These are phyloP conservation scores for Multifurca ochricompacta DNA, from an alignment of 768 basidiomycete genomes.

Conservation along the genomic window DNA sequence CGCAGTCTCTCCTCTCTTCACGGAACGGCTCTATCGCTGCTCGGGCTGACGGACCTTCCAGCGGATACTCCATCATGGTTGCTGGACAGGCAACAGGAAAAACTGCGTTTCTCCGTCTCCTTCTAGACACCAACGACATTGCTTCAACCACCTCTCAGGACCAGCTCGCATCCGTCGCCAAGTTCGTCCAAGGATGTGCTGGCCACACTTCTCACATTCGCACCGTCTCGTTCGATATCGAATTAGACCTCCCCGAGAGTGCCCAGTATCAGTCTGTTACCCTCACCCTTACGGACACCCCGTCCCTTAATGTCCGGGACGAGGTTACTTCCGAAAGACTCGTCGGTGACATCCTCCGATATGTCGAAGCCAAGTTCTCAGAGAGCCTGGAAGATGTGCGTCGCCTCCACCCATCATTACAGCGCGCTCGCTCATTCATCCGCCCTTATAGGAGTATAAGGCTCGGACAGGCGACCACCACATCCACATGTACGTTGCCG, in stretches of 20 bases:
- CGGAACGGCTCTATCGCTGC: conserved; percentile 25
- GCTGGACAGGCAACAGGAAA: conserved; percentile 80
- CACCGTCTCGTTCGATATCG: conserved; percentile 63
- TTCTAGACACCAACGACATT: conserved; percentile 73
- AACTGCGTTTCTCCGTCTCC: conserved; percentile 78
- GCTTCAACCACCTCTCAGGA: conserved; percentile 56
- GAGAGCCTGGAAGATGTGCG: conserved; percentile 75
- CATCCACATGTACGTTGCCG: conserved; percentile 62
- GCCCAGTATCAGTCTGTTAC: conserved; percentile 42
- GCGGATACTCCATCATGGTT: conserved; percentile 64
- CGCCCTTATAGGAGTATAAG: conserved; percentile 53
- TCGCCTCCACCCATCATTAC: conserved; percentile 23
- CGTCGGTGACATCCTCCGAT: conserved; percentile 58
- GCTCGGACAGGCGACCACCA: conserved; percentile 65
- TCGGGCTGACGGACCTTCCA: conserved; percentile 31
- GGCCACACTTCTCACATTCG: conserved; percentile 68
- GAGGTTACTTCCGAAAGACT: conserved; percentile 55
- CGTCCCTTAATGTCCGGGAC: conserved; percentile 68
- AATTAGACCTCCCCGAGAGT: conserved; percentile 44
- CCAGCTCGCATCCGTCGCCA: conserved; percentile 73
- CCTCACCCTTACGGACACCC: conserved; percentile 75
- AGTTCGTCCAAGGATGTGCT: conserved; percentile 70
- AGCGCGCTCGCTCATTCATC: conserved; percentile 18
- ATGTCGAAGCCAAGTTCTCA: conserved; percentile 64
- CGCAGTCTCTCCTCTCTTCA: conserved; percentile 24